A percentile compares a stretch with the other conserved stretches of the same genome.
Evolutionary conservation across 805 yeast genomes (phyloP).

Genomic region (Debaryomyces castellii): DNA sequence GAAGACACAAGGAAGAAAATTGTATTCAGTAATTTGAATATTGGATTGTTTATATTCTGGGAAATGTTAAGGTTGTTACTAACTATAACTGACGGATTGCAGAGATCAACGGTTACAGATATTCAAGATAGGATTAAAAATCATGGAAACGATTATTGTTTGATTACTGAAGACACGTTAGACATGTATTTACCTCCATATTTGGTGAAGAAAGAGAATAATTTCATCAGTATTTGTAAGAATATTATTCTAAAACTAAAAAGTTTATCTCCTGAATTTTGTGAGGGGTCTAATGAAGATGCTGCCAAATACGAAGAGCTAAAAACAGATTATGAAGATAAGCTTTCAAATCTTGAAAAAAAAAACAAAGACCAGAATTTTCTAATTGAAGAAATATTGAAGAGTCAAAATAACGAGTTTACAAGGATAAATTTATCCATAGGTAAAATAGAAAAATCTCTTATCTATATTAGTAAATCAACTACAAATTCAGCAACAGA

Average conservation of each 20-base stretch:
- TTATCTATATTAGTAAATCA: slow-evolving; percentile 4
- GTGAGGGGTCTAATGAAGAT: no score
- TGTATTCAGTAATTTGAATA: slow-evolving; percentile 37
- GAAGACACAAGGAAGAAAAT: slow-evolving; percentile 23
- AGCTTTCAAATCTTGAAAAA: slow-evolving; percentile 6
- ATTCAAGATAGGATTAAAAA: slow-evolving; percentile 3
- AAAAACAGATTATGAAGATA: background rate
- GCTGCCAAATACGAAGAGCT: background rate
- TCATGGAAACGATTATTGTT: slow-evolving; percentile 9
- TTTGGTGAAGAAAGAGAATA: background rate
- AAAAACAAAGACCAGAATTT: slow-evolving; percentile 7
- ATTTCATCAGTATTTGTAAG: background rate
- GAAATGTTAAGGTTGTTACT: slow-evolving; percentile 25
- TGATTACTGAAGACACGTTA: slow-evolving; percentile 12
- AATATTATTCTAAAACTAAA: background rate
- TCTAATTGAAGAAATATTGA: slow-evolving; percentile 9
- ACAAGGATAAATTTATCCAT: slow-evolving; percentile 8
- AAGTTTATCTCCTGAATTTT: background rate
- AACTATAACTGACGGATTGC: slow-evolving; percentile 6
- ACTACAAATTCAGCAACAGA: background rate
- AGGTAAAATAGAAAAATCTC: slow-evolving; percentile 8
- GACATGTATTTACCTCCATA: slow-evolving; percentile 5
- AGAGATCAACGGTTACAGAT: slow-evolving; percentile 3
- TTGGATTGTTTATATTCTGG: slow-evolving; percentile 34
- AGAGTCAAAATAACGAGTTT: slow-evolving; percentile 10